phyloP scores from a whole-genome alignment of 257 asterid genomes.

The Solanum chmielewskii region DNA sequence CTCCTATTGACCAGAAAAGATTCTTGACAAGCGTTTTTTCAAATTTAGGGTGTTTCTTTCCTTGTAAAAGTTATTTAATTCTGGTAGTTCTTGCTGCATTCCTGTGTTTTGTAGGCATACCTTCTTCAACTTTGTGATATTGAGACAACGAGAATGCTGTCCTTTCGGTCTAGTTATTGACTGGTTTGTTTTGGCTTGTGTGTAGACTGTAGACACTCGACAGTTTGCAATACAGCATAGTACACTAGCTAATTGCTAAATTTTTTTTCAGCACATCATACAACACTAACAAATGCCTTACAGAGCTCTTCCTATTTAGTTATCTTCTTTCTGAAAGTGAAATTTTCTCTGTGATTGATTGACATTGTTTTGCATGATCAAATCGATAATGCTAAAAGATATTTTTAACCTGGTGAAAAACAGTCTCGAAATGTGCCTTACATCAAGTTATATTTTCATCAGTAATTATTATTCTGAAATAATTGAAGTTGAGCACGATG shows the following conservation, averaged over 20 bases:
- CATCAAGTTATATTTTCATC: not conserved
- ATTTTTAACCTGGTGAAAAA: not conserved
- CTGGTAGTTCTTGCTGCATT: not conserved
- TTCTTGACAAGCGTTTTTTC: not conserved
- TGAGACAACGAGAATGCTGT: not conserved
- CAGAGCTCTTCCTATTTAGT: not conserved
- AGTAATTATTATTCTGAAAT: not conserved
- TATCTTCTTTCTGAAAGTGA: not conserved
- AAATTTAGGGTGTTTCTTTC: not conserved
- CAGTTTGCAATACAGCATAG: not conserved
- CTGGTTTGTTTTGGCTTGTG: not conserved
- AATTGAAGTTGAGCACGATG: not conserved
- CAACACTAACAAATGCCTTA: not conserved
- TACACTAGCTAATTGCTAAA: too few species aligned
- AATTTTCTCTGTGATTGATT: not conserved
- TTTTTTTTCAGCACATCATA: not conserved
- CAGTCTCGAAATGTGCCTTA: not conserved
- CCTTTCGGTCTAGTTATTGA: not conserved
- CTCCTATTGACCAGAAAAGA: not conserved
- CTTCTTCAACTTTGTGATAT: not conserved
- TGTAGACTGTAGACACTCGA: not conserved
- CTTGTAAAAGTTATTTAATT: not conserved
- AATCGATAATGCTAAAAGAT: not conserved
- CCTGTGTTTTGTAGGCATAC: not conserved
- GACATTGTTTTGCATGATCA: not conserved